These are phyloP conservation scores for Coemansia sp. DNA, from an alignment of 192 early-diverging fungal species.

Conservation along the genomic window DNA sequence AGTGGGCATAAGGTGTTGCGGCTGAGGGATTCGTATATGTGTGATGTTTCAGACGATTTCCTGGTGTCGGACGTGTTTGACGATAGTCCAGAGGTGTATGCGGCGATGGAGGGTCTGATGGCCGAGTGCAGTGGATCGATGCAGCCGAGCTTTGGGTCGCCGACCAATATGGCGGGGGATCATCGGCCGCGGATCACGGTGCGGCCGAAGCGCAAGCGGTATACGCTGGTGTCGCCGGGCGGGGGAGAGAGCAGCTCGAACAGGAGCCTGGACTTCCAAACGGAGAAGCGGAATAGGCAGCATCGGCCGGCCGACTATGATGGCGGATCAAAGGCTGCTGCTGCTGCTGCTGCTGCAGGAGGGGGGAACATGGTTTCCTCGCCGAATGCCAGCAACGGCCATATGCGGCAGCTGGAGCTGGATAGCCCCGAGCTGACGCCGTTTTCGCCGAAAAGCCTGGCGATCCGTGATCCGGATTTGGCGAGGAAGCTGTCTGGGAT, in stretches of 20 bases:
- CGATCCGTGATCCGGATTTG: not conserved
- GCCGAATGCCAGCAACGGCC: not conserved
- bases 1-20: slow-evolving; percentile 25
- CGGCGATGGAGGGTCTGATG: slow-evolving; percentile 30
- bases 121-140: not conserved
- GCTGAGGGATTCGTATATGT: slow-evolving; percentile 45
- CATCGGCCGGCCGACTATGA: not conserved
- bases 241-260: not conserved
- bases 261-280: not conserved
- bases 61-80: slow-evolving; percentile 47
- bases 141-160: not conserved
- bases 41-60: slow-evolving; percentile 44
- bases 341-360: too few species aligned
- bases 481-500: not conserved
- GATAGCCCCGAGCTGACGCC: slow-evolving; percentile 14
- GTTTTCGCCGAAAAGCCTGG: slow-evolving; percentile 2
- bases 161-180: not conserved
- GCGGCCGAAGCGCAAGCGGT: slow-evolving; percentile 37
- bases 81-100: slow-evolving; percentile 43
- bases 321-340: not conserved
- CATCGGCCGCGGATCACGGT: not conserved
- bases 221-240: slow-evolving; percentile 19
- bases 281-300: not conserved
- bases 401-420: not conserved
- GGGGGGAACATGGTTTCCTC: too few species aligned